Conservation (phyloP, 164 flowering plant species). For the Berberis vulgaris region DNA sequence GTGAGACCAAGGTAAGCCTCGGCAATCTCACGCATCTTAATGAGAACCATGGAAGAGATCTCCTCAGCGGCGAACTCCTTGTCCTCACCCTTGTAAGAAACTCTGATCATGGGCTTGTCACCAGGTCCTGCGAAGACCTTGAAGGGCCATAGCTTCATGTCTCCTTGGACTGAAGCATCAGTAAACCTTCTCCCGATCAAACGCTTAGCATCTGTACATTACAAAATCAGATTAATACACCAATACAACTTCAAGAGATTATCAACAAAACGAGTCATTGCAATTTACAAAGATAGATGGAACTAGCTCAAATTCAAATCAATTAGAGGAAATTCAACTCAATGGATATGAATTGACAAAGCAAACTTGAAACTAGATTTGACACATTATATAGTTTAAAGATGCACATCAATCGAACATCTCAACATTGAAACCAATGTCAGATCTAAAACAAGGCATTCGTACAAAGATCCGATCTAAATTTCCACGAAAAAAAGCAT, state of each 20-base stretch:
- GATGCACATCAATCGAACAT: too few species aligned
- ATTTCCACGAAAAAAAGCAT: too few species aligned
- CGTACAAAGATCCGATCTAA: too few species aligned
- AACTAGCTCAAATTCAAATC: neutral
- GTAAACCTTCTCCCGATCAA: constrained; percentile 36
- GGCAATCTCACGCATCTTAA: constrained; percentile 41
- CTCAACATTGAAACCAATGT: too few species aligned
- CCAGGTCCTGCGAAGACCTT: constrained; percentile 25
- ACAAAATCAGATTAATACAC: neutral
- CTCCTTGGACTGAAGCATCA: constrained; percentile 33
- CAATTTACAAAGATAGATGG: neutral
- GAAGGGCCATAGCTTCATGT: constrained; percentile 35
- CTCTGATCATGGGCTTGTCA: constrained; percentile 34
- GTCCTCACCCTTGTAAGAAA: constrained; percentile 10
- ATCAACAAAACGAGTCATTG: neutral
- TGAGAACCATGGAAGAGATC: neutral
- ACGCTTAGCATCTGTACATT: constrained; percentile 35
- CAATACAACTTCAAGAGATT: neutral
- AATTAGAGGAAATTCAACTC: neutral
- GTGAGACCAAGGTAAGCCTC: constrained; percentile 35
- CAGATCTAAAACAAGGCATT: too few species aligned
- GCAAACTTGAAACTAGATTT: neutral
- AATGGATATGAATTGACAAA: neutral
- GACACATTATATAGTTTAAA: too few species aligned
- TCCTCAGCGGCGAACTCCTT: too few species aligned